Percentiles rank a stretch among this genome's conserved stretches.
phyloP scores from a whole-genome alignment of 352 stramenopile genomes.

The Hyphochytrium catenoides region DNA sequence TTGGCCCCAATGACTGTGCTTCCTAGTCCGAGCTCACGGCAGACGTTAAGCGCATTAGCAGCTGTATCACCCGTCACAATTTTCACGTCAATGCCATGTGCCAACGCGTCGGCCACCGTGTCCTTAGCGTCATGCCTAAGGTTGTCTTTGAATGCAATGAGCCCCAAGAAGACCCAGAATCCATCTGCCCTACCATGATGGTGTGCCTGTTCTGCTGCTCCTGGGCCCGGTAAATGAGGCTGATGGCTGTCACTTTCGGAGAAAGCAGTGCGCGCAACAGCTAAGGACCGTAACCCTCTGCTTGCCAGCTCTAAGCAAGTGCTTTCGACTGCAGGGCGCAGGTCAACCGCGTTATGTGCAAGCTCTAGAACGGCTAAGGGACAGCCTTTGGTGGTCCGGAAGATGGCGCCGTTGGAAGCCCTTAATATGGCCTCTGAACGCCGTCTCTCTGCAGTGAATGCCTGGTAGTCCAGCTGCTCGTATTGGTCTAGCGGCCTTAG shows the following conservation, averaged over 20 bases:
- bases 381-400: constrained; percentile 82
- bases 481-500: constrained; percentile 52
- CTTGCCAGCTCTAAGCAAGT: constrained; percentile 67
- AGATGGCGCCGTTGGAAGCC: constrained; percentile 32
- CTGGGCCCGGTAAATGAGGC: constrained; percentile 7
- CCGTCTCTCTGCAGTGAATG: constrained; percentile 63
- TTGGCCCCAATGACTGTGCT: constrained; percentile 56
- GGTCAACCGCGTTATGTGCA: constrained; percentile 33
- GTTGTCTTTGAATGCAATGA: constrained; percentile 86
- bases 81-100: constrained; percentile 80
- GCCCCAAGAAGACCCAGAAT: constrained; percentile 74
- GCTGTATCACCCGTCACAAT: constrained; percentile 90
- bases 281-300: constrained; percentile 60
- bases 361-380: constrained; percentile 75
- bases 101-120: constrained; percentile 69
- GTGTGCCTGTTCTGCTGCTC: constrained; percentile 15
- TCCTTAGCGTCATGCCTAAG: constrained; percentile 77
- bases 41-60: constrained; percentile 77
- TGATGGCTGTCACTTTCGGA: constrained; percentile 16
- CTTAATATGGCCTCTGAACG: constrained; percentile 70
- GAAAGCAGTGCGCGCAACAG: constrained; percentile 56
- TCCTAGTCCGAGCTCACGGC: constrained; percentile 66
- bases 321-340: constrained; percentile 48
- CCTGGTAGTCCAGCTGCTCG: constrained; percentile 43
- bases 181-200: constrained; percentile 22